Base-by-base conservation (phyloP, 805 yeast species). In the Saccharomyces eubayanus region DNA sequence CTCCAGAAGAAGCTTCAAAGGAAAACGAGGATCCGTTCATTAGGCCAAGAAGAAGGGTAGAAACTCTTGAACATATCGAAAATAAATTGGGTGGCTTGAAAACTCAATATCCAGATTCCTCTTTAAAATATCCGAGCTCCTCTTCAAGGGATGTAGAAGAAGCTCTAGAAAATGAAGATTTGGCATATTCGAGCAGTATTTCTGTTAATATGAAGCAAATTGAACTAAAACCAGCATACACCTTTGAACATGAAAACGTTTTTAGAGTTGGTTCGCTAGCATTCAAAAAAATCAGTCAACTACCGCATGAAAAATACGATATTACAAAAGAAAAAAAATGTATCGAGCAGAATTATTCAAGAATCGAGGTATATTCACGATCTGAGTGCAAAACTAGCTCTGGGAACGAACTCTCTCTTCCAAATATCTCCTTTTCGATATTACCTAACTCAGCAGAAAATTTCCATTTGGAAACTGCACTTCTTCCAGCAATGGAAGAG, bases 11-110 rank as follows among this genome's bases (percentile, higher is more conserved):
- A 29, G 29, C 14, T 21, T 9, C 24, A 5, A 43, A 36, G 27
- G 52, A 48, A 36, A 20, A 43, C 21, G n/a, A 49, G 5, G 36
- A 47, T 16, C 36, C n/a, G 5, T 14, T 29, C 14, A 41, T 31
- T 11, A 28, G 40, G 14, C 47, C 45, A 41, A 27, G 41, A 5
- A 51, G 47, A 46, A 53, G 54, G 16, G 59, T 61, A 5, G 62
- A 62, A 28, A 64, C 66, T 10, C 36, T 64, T 11, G 62, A 58
- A 20, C 56, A 62, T 12, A 63, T 64, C 24, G 66, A 64, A 46
- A 54, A 43, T 31, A 47, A 47, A 21, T 6, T 46, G 20, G 30
- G 30, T 14, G 30, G 28, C 27, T 46, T 28, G 28, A 46, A 27
- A 21, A 46, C 20, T n/a, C 30, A 21, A 47, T 47, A 31, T 21